A percentile compares a stretch with the other conserved stretches of the same genome.
These are phyloP conservation scores for Lactarius sanguifluus DNA, from an alignment of 768 basidiomycete species.

Conservation along the genomic window DNA sequence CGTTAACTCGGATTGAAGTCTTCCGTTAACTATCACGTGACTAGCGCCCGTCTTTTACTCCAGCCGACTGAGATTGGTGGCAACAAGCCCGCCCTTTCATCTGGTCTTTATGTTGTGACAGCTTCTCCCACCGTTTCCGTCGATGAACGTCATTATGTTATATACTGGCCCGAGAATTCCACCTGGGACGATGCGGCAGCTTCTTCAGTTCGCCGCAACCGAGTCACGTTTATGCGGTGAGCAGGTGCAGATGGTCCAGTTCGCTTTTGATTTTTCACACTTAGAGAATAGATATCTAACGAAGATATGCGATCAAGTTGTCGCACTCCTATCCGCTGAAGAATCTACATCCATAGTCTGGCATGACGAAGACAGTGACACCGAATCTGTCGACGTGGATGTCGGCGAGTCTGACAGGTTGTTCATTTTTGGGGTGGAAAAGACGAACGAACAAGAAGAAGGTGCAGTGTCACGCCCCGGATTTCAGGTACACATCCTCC, in stretches of 20 bases:
- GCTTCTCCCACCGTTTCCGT: constrained; percentile 1
- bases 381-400: constrained; percentile 37
- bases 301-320: constrained; percentile 56
- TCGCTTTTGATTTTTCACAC: neutral
- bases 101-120: constrained; percentile 53
- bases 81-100: constrained; percentile 38
- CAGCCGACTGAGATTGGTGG: constrained; percentile 25
- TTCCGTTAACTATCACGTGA: neutral
- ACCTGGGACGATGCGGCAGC: constrained; percentile 56
- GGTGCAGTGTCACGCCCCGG: constrained; percentile 44
- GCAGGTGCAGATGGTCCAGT: neutral
- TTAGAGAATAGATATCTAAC: constrained; percentile 50
- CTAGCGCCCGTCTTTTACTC: constrained; percentile 31
- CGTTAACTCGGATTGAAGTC: neutral
- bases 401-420: constrained; percentile 47
- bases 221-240: constrained; percentile 63
- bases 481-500: constrained; percentile 42
- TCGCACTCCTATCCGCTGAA: constrained; percentile 50
- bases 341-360: constrained; percentile 49
- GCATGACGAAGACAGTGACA: constrained; percentile 36
- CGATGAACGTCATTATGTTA: constrained; percentile 42
- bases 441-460: constrained; percentile 57
- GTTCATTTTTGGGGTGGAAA: constrained; percentile 53
- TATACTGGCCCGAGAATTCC: constrained; percentile 32
- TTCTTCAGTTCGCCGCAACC: constrained; percentile 48